Percentiles rank a stretch among this genome's conserved stretches.
These are phyloP conservation scores for Chernovozyma sophiae-reginae DNA, from an alignment of 1,139 yeast genomes.

Conservation along the genomic window DNA sequence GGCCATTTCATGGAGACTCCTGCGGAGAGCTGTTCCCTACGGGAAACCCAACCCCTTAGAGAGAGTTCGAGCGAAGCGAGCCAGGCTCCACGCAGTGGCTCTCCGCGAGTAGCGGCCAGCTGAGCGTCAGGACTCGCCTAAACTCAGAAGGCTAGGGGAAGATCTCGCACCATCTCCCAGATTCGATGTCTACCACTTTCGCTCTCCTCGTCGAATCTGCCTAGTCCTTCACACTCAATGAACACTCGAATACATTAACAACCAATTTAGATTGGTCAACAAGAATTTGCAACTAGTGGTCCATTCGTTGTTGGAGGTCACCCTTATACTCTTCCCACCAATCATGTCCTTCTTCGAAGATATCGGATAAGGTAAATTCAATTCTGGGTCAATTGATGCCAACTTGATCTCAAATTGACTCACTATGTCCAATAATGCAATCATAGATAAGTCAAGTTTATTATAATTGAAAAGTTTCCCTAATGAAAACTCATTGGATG, in stretches of 20 bases:
- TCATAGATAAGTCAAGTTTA: constrained; percentile 72
- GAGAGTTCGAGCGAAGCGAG: no score
- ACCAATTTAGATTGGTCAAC: constrained; percentile 64
- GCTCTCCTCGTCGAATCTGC: neutral
- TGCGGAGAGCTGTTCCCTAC: no score
- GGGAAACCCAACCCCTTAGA: no score
- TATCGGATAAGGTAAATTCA: constrained; percentile 66
- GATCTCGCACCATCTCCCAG: no score
- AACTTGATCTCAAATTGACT: constrained; percentile 53
- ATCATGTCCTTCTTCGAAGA: constrained; percentile 55
- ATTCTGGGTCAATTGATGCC: constrained; percentile 44
- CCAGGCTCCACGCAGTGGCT: neutral
- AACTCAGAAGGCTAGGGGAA: no score
- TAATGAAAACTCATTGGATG: constrained; percentile 63
- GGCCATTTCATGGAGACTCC: no score
- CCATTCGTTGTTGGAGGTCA: constrained; percentile 81
- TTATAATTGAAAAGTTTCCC: constrained; percentile 69
- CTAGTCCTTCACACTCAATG: constrained; percentile 10
- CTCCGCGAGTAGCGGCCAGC: no score
- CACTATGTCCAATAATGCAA: constrained; percentile 64
- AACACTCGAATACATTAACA: constrained; percentile 41
- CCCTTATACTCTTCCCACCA: constrained; percentile 72
- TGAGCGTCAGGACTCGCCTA: no score
- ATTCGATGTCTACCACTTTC: no score
- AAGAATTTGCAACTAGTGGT: constrained; percentile 83